Evolutionary conservation across 352 stramenopile genomes (phyloP).

Genomic region (Elongisporangium undulatum): DNA sequence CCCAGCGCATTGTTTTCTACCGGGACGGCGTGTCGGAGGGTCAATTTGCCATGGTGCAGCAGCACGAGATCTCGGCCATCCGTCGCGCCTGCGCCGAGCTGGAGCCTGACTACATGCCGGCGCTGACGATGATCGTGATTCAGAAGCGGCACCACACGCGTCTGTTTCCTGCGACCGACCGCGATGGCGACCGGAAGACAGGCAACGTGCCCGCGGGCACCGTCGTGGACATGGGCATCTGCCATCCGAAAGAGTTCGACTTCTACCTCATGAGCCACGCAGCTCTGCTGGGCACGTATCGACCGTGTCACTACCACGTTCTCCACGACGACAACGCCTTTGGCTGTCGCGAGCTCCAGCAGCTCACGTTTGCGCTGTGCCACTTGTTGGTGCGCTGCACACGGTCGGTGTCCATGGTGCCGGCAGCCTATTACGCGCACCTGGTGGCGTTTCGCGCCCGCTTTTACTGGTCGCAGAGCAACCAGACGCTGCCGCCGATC

Average conservation of each 20-base stretch:
- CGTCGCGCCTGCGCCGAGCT: constrained; percentile 35
- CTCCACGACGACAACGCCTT: constrained; percentile 75
- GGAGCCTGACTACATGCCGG: constrained; percentile 52
- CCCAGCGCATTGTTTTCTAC: constrained; percentile 82
- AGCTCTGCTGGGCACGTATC: constrained; percentile 79
- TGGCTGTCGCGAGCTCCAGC: constrained; percentile 61
- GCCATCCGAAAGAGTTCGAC: constrained; percentile 79
- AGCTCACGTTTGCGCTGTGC: constrained; percentile 66
- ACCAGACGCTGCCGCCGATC: neutral
- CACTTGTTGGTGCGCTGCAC: constrained; percentile 87
- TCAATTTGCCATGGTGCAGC: constrained; percentile 72
- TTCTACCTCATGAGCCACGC: constrained; percentile 87
- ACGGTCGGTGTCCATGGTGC: constrained; percentile 81
- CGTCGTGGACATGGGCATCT: constrained; percentile 80
- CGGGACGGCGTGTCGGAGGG: constrained; percentile 84
- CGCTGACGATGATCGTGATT: constrained; percentile 85
- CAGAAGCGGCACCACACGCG: constrained; percentile 88
- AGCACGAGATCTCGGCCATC: constrained; percentile 69
- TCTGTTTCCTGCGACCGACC: constrained; percentile 41
- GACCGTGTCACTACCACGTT: constrained; percentile 84
- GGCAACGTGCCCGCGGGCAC: constrained; percentile 70
- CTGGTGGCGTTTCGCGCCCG: constrained; percentile 74
- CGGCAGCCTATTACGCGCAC: constrained; percentile 85
- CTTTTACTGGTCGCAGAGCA: constrained; percentile 28
- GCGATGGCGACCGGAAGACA: constrained; percentile 46